Base-by-base conservation (phyloP, 1,284 basidiomycete genomes). In the Vanrija humicola region DNA sequence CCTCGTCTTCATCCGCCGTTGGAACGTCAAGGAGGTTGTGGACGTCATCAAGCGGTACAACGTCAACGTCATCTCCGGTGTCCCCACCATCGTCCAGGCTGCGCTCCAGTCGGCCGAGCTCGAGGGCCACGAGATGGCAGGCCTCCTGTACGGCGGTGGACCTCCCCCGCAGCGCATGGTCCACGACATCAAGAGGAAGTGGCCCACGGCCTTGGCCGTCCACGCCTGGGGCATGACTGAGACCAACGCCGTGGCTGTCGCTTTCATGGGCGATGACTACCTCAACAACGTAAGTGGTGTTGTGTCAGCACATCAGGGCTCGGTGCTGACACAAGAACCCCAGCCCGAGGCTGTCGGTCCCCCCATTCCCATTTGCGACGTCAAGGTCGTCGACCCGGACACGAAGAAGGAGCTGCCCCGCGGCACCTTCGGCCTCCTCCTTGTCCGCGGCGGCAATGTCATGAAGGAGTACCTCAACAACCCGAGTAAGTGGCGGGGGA, bases 221-320 rank as follows among this genome's bases (percentile, higher is more conserved):
- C 70, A 70, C 48, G 73, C 72, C 2, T 75, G 69, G 46, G 73
- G 73, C 8, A 58, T 73, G 65, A 72, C 70, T 1, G 73, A 75
- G 57, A 73, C 72, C 6, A 73, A 72, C 28, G 72, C 68, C 0
- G 66, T 67, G 50, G 66, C 68, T 16, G 68, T 65, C 44, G 65
- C 65, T 1, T 48, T 72, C 16, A 64, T 64, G 12, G 73, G 73
- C 4, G 42, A 42, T n/a, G 73, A 75, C 53, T 75, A 73, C 48
- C 18, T 69, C 5, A 56, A 58, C 9, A 48, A 62, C 21, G 54
- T 56, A 5, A 48, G 48, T 6, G 38, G 42, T 5, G 47, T 34
- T 14, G 34, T 34, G 34, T 18, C n/a, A 38, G 46, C 29, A 34
- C 6, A 5, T 5, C 9, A 34, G 12, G 34, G 14, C 9, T 14